Evolutionary conservation across 78 protist genomes (phyloP).

Genomic region (Bigelowiella natans): DNA sequence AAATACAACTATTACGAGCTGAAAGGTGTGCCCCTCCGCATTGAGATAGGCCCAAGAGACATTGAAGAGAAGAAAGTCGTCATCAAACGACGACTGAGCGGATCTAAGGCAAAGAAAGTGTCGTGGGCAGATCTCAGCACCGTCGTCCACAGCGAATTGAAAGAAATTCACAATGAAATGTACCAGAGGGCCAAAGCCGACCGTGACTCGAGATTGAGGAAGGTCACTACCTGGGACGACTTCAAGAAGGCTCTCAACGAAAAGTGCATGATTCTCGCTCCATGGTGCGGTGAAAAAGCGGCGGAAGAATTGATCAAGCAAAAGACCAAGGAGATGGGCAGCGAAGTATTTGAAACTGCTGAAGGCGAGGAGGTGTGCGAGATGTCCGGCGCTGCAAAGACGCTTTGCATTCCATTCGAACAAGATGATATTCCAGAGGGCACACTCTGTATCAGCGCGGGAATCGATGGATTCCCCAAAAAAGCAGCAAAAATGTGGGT

Average conservation of each 20-base stretch:
- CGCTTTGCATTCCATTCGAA: slow-evolving; percentile 13
- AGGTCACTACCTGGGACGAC: background rate
- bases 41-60: slow-evolving; percentile 90
- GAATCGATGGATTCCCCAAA: background rate
- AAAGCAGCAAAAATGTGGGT: background rate
- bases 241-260: background rate
- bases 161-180: background rate
- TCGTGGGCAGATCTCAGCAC: background rate
- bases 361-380: background rate
- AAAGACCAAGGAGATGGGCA: background rate
- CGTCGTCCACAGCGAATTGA: background rate
- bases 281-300: background rate
- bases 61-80: slow-evolving; percentile 28
- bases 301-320: background rate
- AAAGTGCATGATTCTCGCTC: background rate
- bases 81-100: too few relatives aligned
- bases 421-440: background rate
- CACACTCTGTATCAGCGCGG: background rate
- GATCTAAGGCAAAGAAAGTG: too few relatives aligned
- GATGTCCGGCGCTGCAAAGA: background rate
- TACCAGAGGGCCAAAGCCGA: background rate
- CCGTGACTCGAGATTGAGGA: background rate
- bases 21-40: slow-evolving; percentile 67
- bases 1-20: background rate
- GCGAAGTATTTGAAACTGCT: background rate